Conservation (phyloP, 225 moss, liverwort and hornwort genomes). For the Physcomitrium patens region DNA sequence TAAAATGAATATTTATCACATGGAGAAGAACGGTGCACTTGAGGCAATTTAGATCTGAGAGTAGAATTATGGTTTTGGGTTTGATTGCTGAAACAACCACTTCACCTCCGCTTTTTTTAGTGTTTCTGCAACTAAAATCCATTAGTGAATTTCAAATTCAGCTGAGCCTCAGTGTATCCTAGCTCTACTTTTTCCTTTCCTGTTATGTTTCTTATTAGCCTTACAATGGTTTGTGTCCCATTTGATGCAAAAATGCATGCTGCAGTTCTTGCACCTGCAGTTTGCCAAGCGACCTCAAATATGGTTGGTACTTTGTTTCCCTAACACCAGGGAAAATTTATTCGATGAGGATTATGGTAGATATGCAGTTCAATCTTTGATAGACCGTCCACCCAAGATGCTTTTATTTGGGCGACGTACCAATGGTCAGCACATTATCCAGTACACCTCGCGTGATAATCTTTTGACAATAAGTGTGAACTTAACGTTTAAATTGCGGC, state of each 20-base stretch:
- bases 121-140: not conserved
- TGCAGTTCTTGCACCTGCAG: not conserved
- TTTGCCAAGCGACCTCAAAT: not conserved
- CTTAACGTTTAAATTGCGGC: not conserved
- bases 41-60: not conserved
- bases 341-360: too few species aligned
- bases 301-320: not conserved
- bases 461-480: not conserved
- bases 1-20: not conserved
- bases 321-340: too few species aligned
- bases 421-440: not conserved
- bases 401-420: not conserved
- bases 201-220: not conserved
- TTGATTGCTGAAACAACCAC: slow-evolving; percentile 10
- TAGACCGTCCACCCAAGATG: too few species aligned
- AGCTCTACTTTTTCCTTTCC: not conserved
- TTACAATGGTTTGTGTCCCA: not conserved
- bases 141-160: not conserved
- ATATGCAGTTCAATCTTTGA: too few species aligned
- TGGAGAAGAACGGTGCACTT: not conserved
- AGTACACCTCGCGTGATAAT: not conserved
- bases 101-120: not conserved
- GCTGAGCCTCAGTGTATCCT: not conserved
- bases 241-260: not conserved
- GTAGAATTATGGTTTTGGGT: not conserved